phyloP scores from a whole-genome alignment of 179 eudicot genomes.

The Drosera spatulata region DNA sequence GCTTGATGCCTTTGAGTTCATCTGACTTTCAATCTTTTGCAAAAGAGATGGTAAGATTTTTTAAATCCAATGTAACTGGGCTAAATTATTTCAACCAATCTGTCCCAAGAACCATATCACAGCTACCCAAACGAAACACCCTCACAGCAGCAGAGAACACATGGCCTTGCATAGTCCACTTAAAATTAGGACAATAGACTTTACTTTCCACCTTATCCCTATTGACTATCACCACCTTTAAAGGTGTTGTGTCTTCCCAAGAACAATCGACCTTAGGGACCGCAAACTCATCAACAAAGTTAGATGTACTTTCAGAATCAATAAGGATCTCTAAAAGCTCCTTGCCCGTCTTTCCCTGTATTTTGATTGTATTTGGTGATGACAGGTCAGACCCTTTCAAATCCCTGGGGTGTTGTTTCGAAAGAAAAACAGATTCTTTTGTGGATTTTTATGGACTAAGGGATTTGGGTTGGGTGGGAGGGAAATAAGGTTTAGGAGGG shows the following conservation, averaged over 20 bases:
- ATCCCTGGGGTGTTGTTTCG: too few species aligned
- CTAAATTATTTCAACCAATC: not conserved
- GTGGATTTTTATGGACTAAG: too few species aligned
- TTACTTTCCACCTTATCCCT: not conserved
- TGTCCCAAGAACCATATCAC: conserved; percentile 5
- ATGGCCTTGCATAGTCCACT: conserved; percentile 4
- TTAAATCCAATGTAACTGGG: not conserved
- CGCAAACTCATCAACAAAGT: not conserved
- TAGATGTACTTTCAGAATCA: not conserved
- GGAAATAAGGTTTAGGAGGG: not conserved
- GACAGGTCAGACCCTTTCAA: too few species aligned
- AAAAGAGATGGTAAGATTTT: not conserved
- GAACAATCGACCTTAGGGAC: not conserved
- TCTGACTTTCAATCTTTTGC: not conserved
- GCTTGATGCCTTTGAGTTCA: not conserved
- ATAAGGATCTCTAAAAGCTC: not conserved
- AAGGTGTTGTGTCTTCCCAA: not conserved
- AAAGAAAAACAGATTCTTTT: too few species aligned
- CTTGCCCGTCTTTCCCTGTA: not conserved
- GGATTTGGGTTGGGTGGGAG: not conserved
- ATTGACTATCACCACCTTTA: not conserved
- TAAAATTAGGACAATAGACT: not conserved
- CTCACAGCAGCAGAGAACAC: not conserved
- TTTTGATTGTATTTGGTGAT: not conserved
- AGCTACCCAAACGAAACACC: not conserved